Percentiles rank a stretch among this genome's conserved stretches.
phyloP scores from a whole-genome alignment of 1,284 basidiomycete genomes.

The Neotropicomus parvogracilis region DNA sequence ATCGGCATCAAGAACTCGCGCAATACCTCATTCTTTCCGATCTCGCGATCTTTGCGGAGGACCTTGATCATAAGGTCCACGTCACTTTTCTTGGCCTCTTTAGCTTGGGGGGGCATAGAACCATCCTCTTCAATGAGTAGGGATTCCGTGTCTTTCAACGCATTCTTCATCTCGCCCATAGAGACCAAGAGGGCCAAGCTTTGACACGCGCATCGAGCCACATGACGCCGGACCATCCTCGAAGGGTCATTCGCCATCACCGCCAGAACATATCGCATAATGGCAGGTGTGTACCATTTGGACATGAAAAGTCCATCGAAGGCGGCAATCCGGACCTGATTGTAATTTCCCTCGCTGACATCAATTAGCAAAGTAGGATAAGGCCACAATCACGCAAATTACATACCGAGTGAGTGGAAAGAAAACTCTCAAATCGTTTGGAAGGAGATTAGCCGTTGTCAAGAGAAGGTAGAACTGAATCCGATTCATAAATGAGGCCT shows the following conservation, averaged over 20 bases:
- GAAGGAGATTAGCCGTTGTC: conserved; percentile 75
- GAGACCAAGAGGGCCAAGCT: conserved; percentile 84
- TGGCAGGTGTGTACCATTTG: conserved; percentile 79
- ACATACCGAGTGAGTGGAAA: conserved; percentile 85
- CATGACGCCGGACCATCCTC: conserved; percentile 77
- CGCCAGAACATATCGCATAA: conserved; percentile 89
- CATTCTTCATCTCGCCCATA: conserved; percentile 84
- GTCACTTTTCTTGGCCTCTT: conserved; percentile 77
- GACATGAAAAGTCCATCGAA: conserved; percentile 93
- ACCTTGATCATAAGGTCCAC: conserved; percentile 79
- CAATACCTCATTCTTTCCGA: conserved; percentile 79
- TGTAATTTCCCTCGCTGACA: conserved; percentile 86
- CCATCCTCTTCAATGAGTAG: conserved; percentile 85
- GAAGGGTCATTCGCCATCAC: conserved; percentile 87
- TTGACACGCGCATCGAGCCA: conserved; percentile 83
- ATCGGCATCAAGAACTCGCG: conserved; percentile 80
- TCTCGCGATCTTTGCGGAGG: conserved; percentile 77
- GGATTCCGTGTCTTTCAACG: conserved; percentile 69
- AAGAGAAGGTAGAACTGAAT: conserved; percentile 78
- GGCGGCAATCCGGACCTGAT: conserved; percentile 86
- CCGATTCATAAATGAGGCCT: conserved; percentile 10
- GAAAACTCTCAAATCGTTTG: conserved; percentile 79
- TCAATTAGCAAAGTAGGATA: conserved; percentile 14
- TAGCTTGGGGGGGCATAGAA: conserved; percentile 61
- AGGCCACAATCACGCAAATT: neutral